A percentile compares a stretch with the other conserved stretches of the same genome.
Conservation (phyloP, 495 filamentous ascomycete species). For the Xylaria bambusicola region DNA sequence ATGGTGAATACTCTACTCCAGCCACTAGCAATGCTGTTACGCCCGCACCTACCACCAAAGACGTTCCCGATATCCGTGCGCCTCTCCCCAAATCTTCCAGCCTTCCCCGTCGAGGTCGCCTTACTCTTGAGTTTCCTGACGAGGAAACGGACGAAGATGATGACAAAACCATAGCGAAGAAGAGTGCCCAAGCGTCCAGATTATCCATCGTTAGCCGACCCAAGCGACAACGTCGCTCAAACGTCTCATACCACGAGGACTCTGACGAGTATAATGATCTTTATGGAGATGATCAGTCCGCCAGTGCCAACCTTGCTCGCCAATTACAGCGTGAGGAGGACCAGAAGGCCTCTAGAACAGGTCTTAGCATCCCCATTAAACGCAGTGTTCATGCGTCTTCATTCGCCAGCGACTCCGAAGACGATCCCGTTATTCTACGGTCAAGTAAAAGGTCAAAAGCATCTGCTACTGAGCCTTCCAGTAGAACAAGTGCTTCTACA, state of each 20-base stretch:
- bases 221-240: slow-evolving; percentile 13
- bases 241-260: background rate
- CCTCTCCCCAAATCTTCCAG: background rate
- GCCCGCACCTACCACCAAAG: slow-evolving; percentile 40
- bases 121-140: slow-evolving; percentile 20
- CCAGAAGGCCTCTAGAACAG: slow-evolving; percentile 2
- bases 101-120: slow-evolving; percentile 11
- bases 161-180: background rate
- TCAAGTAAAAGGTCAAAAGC: slow-evolving; percentile 15
- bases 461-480: slow-evolving; percentile 17
- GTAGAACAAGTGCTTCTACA: background rate
- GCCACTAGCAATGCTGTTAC: slow-evolving; percentile 71
- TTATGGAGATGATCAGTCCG: slow-evolving; percentile 30
- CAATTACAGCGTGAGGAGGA: slow-evolving; percentile 41
- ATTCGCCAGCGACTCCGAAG: background rate
- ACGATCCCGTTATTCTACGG: background rate
- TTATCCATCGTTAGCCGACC: slow-evolving; percentile 10
- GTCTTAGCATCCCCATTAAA: background rate
- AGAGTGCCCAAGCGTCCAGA: slow-evolving; percentile 23
- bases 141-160: slow-evolving; percentile 2
- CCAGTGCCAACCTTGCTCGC: slow-evolving; percentile 39
- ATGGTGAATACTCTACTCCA: slow-evolving; percentile 70
- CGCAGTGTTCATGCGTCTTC: background rate
- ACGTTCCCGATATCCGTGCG: background rate
- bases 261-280: slow-evolving; percentile 41